These are phyloP conservation scores for Eucalyptus brandiana DNA, from an alignment of 345 rosid species.

Conservation along the genomic window DNA sequence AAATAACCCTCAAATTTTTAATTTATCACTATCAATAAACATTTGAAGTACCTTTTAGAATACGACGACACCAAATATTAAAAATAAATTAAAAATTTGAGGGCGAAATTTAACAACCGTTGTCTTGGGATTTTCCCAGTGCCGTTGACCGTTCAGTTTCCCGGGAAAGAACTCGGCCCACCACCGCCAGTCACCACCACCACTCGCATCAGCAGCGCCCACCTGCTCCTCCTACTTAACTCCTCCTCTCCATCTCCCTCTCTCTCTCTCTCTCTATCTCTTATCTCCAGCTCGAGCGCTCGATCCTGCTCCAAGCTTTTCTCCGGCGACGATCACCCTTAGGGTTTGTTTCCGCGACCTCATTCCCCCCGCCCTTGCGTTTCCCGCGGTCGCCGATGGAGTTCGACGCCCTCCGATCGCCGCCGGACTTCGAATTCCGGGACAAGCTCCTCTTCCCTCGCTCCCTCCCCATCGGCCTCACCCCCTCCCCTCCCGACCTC, in stretches of 20 bases:
- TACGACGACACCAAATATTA: no score
- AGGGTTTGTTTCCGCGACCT: not conserved
- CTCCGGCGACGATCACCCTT: not conserved
- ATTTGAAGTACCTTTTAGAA: no score
- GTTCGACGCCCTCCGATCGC: not conserved
- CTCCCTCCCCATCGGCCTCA: not conserved
- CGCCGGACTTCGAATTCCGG: not conserved
- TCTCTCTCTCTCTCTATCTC: not conserved
- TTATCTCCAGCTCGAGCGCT: not conserved
- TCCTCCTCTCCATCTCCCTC: not conserved
- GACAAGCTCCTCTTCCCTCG: not conserved
- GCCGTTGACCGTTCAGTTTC: not conserved
- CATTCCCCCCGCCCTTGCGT: not conserved
- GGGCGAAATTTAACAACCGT: not conserved
- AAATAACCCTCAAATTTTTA: fast-evolving
- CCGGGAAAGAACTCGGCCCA: not conserved
- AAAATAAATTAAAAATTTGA: no score
- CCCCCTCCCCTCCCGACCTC: not conserved
- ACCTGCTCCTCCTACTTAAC: not conserved
- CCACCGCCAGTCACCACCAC: not conserved
- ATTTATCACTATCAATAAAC: not conserved
- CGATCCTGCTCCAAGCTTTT: not conserved
- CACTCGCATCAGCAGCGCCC: not conserved
- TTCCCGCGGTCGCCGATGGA: not conserved
- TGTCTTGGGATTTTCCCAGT: not conserved